phyloP scores from a whole-genome alignment of 768 basidiomycete genomes.

The Xerocomus potaroensis region DNA sequence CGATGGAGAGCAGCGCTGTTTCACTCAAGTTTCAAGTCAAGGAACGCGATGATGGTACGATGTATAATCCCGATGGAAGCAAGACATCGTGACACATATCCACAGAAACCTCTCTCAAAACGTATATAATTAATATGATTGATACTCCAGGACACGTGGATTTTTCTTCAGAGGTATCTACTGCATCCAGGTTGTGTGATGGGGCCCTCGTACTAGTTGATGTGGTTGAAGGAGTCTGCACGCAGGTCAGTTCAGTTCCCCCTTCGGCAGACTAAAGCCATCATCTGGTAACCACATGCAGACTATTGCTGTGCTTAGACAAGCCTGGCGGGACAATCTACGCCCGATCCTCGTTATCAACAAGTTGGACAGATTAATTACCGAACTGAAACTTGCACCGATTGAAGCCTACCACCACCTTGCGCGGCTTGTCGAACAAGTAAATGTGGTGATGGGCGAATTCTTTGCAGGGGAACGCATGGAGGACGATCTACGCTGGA shows the following conservation, averaged over 20 bases:
- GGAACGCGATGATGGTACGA: slow-evolving; percentile 60
- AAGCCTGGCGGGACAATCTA: slow-evolving; percentile 89
- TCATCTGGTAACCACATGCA: slow-evolving; percentile 28
- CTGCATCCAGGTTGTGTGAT: slow-evolving; percentile 89
- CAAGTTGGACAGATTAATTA: slow-evolving; percentile 91
- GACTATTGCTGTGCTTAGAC: slow-evolving; percentile 93
- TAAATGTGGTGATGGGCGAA: slow-evolving; percentile 96
- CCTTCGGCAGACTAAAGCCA: neutral
- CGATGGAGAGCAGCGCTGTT: slow-evolving; percentile 97
- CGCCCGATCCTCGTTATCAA: slow-evolving; percentile 94
- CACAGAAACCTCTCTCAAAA: slow-evolving; percentile 55
- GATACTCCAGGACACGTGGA: slow-evolving; percentile 99
- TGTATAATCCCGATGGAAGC: neutral
- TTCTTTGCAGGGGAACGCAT: slow-evolving; percentile 95
- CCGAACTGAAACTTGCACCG: slow-evolving; percentile 87
- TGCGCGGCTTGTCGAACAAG: slow-evolving; percentile 89
- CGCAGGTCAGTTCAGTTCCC: slow-evolving; percentile 63
- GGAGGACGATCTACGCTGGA: slow-evolving; percentile 94
- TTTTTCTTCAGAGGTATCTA: slow-evolving; percentile 96
- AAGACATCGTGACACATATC: slow-evolving; percentile 31
- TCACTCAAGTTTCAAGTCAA: slow-evolving; percentile 84
- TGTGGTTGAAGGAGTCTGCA: slow-evolving; percentile 97
- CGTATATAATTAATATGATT: slow-evolving; percentile 90
- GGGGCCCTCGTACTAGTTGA: slow-evolving; percentile 95
- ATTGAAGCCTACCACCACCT: slow-evolving; percentile 94